Base-by-base conservation (phyloP, 139 green algal species). In the Spirogloea muscicola region DNA sequence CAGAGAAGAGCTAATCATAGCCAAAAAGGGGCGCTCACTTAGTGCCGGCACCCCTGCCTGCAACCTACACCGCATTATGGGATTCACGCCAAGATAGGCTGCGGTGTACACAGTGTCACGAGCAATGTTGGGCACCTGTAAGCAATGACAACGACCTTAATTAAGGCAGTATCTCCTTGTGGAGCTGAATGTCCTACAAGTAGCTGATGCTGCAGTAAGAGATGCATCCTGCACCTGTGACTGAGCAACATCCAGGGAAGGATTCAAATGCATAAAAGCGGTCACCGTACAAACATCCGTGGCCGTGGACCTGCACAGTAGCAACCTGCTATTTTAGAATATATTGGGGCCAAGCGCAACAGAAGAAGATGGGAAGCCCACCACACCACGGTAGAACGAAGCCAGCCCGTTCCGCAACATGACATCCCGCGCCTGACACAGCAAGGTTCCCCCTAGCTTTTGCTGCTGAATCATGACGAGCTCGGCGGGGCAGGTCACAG, bases 381-480 rank as follows among this genome's bases (percentile, higher is more conserved):
- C 70, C 55, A 72, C 42, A 18, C 70, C 70, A 39, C 44, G 29
- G 44, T 10, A 7, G 57, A 67, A 74, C 0, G 36, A 42, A 25
- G 44, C 25, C 39, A 44, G 10, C 10, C 70, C 70, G 59, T 78
- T 36, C 57, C 58, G 34, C 9, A 31, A 25, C 1, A 73, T 36
- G n/a, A 72, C 48, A 18, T 49, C 27, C 51, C 25, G 25, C 31
- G 37, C 27, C 34, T 38, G 41, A 2, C 16, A 4, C 0, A 21
- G 25, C 3, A 78, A 36, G 18, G 70, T 60, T 1, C 58, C 58
- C n/a, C 72, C 72, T 25, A 21, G 18, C 63, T 80, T 76, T 63
- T 84, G 77, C 77, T 84, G 77, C 72, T 84, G 77, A 34, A 84
- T 84, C 74, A 84, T 83, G 7, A 84, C 16, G 21, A 84, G 70